Conservation (phyloP, 2,329 filamentous ascomycete genomes). For the Polytolypa hystricis region DNA sequence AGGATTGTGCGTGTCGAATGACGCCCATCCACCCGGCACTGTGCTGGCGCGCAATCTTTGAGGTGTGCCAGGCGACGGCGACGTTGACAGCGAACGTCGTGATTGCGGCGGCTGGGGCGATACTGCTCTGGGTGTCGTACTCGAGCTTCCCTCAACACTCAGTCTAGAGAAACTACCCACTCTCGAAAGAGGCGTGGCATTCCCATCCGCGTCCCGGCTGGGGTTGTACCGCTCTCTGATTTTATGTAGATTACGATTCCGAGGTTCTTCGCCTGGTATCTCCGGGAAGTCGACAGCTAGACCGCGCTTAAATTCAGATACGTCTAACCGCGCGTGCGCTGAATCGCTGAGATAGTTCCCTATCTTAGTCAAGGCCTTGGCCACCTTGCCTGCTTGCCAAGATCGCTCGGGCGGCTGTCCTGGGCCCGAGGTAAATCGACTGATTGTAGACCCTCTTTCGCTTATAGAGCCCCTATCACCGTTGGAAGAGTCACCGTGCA, state of each 20-base stretch:
- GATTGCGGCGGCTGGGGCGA: constrained; percentile 10
- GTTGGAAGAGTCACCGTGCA: not conserved
- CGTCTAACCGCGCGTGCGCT: constrained; percentile 38
- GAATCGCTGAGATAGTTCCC: constrained; percentile 40
- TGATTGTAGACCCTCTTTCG: constrained; percentile 4
- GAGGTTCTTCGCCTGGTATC: constrained; percentile 42
- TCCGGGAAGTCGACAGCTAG: constrained; percentile 43
- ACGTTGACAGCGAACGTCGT: constrained; percentile 9
- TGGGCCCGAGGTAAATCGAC: not conserved
- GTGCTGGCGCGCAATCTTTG: constrained; percentile 13
- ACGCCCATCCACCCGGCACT: constrained; percentile 10
- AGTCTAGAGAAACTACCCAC: constrained; percentile 27
- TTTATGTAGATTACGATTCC: constrained; percentile 32
- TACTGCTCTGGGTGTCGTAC: constrained; percentile 8
- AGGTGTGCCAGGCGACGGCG: constrained; percentile 8
- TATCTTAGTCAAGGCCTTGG: constrained; percentile 32
- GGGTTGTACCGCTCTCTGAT: constrained; percentile 33
- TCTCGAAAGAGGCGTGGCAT: constrained; percentile 19
- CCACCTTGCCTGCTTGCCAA: constrained; percentile 23
- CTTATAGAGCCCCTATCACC: not conserved
- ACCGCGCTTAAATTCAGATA: constrained; percentile 38
- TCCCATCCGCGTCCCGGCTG: constrained; percentile 2
- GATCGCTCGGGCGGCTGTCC: constrained; percentile 8
- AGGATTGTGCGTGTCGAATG: constrained; percentile 10
- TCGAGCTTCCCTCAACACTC: constrained; percentile 13